Base-by-base conservation (phyloP, 2,329 filamentous ascomycete genomes). In the Pestalotiopsis sp. region DNA sequence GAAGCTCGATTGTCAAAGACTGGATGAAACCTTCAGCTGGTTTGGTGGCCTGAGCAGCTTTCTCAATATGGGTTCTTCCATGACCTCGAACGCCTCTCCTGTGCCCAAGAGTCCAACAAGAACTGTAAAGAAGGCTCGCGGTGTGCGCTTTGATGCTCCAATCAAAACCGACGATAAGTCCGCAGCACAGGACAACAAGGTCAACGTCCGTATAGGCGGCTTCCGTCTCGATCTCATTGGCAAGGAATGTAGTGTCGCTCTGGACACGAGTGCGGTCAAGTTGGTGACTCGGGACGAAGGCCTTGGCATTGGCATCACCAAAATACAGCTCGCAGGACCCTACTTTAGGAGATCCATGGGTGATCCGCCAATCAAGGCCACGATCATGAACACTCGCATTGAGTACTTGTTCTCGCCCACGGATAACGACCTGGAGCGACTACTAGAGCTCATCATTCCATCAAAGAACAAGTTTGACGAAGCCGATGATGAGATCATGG, bases 41-140 rank as follows among this genome's bases (percentile, higher is more conserved):
- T 94, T 98, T 79, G 96, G 96, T 44, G 96, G 96, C 0, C 83
- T 99, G 57, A 97, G 94, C 77, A 94, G 94, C 71, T 91, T 99
- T 65, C 82, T 99, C 57, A 97, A 96, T 73, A 88, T 98, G 77
- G 93, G 94, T 70, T 92, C 88, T 68, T 97, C 95, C 0, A 92
- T 97, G 70, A 89, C 91, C 11, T 94, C 92, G 0, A 91, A 88
- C 68, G 86, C 88, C n/a, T 88, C 90, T 1, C 81, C 82, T 14
- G 78, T 77, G 3, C 77, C 80, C 40, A 79, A 79, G 57, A 73
- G 73, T 7, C 76, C 80, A 3, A 73, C 75, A 10, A 81, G 80
- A 60, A 66, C 79, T 24, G 70, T 72, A 2, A 77, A 76, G 40
- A 89, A 86, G 68, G 73, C 85, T 1, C 83, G 84, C 20, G 87